Evolutionary conservation across 148 eudicot species (phyloP).

Genomic region (Chenopodium album): DNA sequence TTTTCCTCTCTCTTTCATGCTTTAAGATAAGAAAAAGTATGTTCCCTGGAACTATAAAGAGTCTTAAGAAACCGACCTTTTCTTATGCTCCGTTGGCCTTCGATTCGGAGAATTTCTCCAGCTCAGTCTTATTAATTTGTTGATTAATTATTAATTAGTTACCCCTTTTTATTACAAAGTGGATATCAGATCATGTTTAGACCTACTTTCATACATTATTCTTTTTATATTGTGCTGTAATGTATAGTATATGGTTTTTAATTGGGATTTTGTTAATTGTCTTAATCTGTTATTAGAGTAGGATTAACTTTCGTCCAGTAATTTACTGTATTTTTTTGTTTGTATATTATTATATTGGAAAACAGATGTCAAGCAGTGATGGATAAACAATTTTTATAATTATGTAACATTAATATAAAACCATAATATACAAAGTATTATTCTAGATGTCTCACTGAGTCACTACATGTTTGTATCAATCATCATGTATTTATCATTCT

Average conservation of each 20-base stretch:
- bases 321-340: no score
- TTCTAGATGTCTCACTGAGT: not conserved
- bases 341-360: not conserved
- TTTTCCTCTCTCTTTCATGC: not conserved
- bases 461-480: not conserved
- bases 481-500: not conserved
- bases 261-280: not conserved
- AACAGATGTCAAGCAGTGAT: not conserved
- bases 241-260: not conserved
- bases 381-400: not conserved
- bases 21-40: conserved; percentile 18
- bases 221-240: not conserved
- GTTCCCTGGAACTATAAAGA: conserved; percentile 16
- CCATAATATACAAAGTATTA: no score
- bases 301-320: not conserved
- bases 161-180: conserved; percentile 15
- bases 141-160: conserved; percentile 2
- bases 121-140: conserved; percentile 5
- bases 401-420: not conserved
- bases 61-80: conserved; percentile 24
- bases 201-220: conserved; percentile 17
- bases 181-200: conserved; percentile 21
- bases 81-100: conserved; percentile 23
- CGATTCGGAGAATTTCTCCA: conserved; percentile 27
- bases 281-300: not conserved